A percentile compares a stretch with the other conserved stretches of the same genome.
phyloP scores from a whole-genome alignment of 495 filamentous ascomycete genomes.

The Podospora tetraspora region DNA sequence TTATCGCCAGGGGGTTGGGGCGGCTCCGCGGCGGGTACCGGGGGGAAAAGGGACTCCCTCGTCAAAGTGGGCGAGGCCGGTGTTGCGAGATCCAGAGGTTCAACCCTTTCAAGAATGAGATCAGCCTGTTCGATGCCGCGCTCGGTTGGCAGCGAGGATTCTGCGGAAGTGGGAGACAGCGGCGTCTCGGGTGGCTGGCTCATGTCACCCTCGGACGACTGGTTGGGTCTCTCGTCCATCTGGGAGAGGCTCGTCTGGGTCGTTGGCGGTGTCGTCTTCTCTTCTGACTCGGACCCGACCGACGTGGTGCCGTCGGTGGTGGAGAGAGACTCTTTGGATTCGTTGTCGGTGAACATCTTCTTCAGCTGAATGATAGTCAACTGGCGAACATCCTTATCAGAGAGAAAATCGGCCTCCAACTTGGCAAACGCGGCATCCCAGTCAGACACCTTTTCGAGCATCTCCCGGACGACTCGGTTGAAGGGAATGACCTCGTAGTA shows the following conservation, averaged over 20 bases:
- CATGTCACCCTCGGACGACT: constrained; percentile 16
- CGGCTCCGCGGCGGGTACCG: constrained; percentile 4
- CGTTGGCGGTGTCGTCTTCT: constrained; percentile 38
- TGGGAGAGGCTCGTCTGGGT: constrained; percentile 25
- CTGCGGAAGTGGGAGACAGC: constrained; percentile 22
- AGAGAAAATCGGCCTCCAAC: constrained; percentile 92
- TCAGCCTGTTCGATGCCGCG: constrained; percentile 17
- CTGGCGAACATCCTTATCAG: constrained; percentile 93
- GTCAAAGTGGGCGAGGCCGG: constrained; percentile 30
- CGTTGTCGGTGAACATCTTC: constrained; percentile 91
- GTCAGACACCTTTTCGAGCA: constrained; percentile 87
- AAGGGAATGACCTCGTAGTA: constrained; percentile 96
- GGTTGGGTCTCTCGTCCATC: constrained; percentile 26
- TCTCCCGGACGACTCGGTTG: constrained; percentile 77
- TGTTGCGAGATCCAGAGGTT: constrained; percentile 69
- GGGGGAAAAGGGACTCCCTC: constrained; percentile 11
- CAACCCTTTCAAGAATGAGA: constrained; percentile 48
- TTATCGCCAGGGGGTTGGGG: neutral
- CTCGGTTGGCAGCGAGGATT: constrained; percentile 15
- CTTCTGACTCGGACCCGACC: constrained; percentile 35
- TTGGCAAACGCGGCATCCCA: constrained; percentile 88
- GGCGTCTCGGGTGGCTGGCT: constrained; percentile 17
- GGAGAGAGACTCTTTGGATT: constrained; percentile 62
- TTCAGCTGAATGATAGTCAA: constrained; percentile 87
- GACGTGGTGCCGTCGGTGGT: constrained; percentile 55